Base-by-base conservation (phyloP, 2,329 filamentous ascomycete species). In the Neofusicoccum cordaticola region DNA sequence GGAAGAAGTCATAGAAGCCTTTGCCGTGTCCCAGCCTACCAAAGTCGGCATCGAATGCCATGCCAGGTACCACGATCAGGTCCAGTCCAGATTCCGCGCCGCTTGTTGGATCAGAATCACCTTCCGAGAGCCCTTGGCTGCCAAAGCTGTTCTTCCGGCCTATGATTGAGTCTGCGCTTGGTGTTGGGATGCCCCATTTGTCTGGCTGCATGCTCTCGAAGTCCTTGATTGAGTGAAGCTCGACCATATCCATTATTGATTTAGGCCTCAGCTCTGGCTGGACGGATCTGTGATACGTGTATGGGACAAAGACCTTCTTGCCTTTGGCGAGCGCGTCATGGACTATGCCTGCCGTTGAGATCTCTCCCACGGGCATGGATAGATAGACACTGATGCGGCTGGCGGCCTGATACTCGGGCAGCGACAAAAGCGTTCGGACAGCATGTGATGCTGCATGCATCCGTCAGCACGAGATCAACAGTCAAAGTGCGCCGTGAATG, bases 201-300 rank as follows among this genome's bases (percentile, higher is more conserved):
- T 99, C 95, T 45, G 85, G 84, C 72, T 88, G 79, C 66, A 98
- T 81, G 27, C 86, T 85, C 68, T 92, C 86, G 75, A 93, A 97
- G 75, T 99, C 95, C 34, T 85, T 79, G 58, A 92, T 76, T 31
- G 88, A 89, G 64, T 83, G 81, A 45, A 99, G 82, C 67, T 88
- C 88, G 22, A 99, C 86, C 95, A 99, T 98, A 73, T 97, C 93
- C 95, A 99, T 99, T 62, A 95, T 85, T 15, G 91, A 91, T 4
- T 73, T 80, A 5, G 87, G 85, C 70, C 84, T 88, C 37, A 45
- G 35, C n/a, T 60, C 63, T 15, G 53, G 45, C 6, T 61, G 45
- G 11, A n/a, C 42, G 17, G 53, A 60, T 27, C 53, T 50, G 17
- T 47, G 35, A 79, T 95, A 89, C 61, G 97, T 89, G 74, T 95